Conservation (phyloP, 225 moss, liverwort and hornwort genomes). For the Antitrichia curtipendula region DNA sequence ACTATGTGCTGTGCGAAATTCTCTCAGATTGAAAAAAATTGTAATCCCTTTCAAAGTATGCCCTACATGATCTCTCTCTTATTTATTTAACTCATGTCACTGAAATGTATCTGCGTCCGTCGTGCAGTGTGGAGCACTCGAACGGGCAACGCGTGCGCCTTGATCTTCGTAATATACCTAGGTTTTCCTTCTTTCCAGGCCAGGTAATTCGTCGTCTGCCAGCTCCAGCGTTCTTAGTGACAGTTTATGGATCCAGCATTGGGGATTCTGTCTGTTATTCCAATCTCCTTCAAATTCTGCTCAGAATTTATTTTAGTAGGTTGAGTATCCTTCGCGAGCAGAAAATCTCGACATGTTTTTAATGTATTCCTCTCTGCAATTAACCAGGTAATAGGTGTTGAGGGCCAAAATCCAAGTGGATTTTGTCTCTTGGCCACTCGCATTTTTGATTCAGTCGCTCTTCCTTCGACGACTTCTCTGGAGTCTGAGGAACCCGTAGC, state of each 20-base stretch:
- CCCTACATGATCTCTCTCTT: neutral
- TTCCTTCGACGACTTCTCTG: neutral
- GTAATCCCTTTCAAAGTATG: neutral
- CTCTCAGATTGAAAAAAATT: neutral
- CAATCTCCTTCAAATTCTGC: neutral
- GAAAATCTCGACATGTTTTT: neutral
- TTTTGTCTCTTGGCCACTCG: slow-evolving; percentile 67
- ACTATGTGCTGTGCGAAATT: neutral
- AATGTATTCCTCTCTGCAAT: neutral
- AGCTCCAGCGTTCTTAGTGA: neutral
- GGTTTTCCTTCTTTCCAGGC: slow-evolving; percentile 83
- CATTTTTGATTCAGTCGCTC: slow-evolving; percentile 40
- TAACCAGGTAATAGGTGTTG: slow-evolving; percentile 63
- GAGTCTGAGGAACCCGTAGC: slow-evolving; percentile 44
- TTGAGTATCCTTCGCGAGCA: neutral
- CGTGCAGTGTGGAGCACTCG: slow-evolving; percentile 57
- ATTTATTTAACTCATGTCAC: neutral
- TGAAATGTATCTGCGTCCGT: neutral
- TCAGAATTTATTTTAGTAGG: neutral
- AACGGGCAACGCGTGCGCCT: slow-evolving; percentile 75
- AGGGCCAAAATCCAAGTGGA: slow-evolving; percentile 85
- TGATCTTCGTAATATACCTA: slow-evolving; percentile 58
- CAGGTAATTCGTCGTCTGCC: slow-evolving; percentile 36
- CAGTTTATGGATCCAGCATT: neutral
- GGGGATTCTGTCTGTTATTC: neutral